Base-by-base conservation (phyloP, 2,329 filamentous ascomycete species). In the Neopestalotiopsis rosae region DNA sequence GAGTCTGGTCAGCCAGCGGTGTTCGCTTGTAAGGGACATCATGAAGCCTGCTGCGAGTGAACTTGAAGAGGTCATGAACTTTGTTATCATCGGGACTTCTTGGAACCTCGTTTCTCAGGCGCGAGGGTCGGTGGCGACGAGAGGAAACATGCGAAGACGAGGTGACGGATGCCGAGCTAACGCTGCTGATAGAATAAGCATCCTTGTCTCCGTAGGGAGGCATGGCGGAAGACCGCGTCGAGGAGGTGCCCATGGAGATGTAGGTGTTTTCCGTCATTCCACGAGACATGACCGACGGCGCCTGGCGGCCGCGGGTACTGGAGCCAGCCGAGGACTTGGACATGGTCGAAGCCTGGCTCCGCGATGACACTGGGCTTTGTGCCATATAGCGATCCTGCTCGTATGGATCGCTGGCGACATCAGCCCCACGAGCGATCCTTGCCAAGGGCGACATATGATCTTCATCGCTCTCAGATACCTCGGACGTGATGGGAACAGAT, bases 31-130 rank as follows among this genome's bases (percentile, higher is more conserved):
- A 97, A 0, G 93, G 91, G 4, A 98, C 89, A 72, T 97, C 94
- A 70, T 89, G 92, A 6, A 98, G 84, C 17, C 95, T 90, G 58
- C 91, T 91, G 67, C 93, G 91, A 3, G 92, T 95, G 75, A 91
- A 95, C 40, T 94, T 94, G 82, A 98, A 98, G 1, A 98, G 84
- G 72, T 98, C 95, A 68, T 91, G 83, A 4, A 91, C 85, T 70
- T 89, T 89, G 71, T 87, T 86, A 10, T 95, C 92, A 38, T 94
- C 89, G 0, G 94, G 93, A 73, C 93, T 97, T 42, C 90, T 88
- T 1, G 94, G 85, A 1, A 97, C 87, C 77, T 98, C 94, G 73
- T 97, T 91, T 34, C 94, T 89, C 62, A 98, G 82, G 28, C 91
- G 88, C 17, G 95, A 97, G 0, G 90, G 87, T 74, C 80, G 81